Evolutionary conservation across 2,329 filamentous ascomycete species (phyloP), one percentile per base, ranked within the genome.

Genomic region (Amphichorda felina): DNA sequence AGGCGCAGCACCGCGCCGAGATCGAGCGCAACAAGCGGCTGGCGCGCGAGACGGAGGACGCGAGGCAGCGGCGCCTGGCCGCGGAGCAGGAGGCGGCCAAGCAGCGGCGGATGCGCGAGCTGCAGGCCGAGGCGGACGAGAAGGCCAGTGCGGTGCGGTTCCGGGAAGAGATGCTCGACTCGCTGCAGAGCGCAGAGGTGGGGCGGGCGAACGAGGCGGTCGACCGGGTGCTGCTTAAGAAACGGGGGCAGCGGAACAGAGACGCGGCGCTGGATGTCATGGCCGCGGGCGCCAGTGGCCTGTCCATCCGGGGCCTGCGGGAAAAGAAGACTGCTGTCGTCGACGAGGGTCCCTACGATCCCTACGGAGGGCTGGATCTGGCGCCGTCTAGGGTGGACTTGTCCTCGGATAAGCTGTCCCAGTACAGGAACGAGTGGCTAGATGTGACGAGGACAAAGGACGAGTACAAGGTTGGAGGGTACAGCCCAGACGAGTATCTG

Each of bases 291-390:
- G 45, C 42, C 4, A 40, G 43, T 25, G 51, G 60, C 10, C 57
- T 80, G 22, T 75, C 79, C 3, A 88, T 95, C 57, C 82, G 84
- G 45, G 89, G 89, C 2, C 69, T 95, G 39, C 86, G 83, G 57
- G 79, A 71, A 48, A 69, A 66, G 45, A 67, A 57, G 46, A 43
- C 46, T 7, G 42, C 40, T n/a, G 50, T 51, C 11, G 51, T 44
- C 33, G 72, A 72, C 5, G 77, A 86, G 47, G 77, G 78, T 39
- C 79, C 85, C 0, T 95, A 94, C 60, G 87, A 95, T 61, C 82
- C 89, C 0, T 94, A 91, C 52, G 86, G 77, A 27, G 91, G 86
- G 1, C 61, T 88, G 41, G 60, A 72, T 32, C 72, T 88, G 35
- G 66, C 67, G 17, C 74, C 76, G 16, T 68, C 80, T 45, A 80